Percentiles rank a stretch among this genome's conserved stretches.
Evolutionary conservation across 108 stramenopile species (phyloP).

Genomic region (Discostella stelligeroides): DNA sequence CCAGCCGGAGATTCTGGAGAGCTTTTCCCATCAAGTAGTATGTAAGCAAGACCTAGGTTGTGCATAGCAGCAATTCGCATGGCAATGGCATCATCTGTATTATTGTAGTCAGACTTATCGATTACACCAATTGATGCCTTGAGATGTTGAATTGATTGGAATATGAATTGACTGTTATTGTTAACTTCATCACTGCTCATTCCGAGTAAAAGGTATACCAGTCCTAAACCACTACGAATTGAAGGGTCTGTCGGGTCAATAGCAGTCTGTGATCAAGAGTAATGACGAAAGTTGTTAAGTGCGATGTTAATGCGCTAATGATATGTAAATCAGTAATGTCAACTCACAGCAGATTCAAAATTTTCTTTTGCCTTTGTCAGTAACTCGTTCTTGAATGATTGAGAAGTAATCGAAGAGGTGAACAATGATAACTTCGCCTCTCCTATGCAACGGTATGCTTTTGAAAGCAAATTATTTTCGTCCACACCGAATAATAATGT

Average conservation of each 20-base stretch:
- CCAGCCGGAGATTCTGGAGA: background rate
- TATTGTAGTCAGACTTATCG: background rate
- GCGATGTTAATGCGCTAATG: background rate
- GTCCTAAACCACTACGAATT: conserved; percentile 25
- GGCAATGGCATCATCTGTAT: background rate
- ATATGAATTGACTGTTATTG: conserved; percentile 16
- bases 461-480: conserved; percentile 30
- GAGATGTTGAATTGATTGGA: conserved; percentile 44
- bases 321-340: background rate
- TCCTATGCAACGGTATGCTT: conserved; percentile 41
- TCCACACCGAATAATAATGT: conserved; percentile 14
- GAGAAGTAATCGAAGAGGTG: background rate
- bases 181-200: background rate
- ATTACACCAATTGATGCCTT: conserved; percentile 26
- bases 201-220: conserved; percentile 41
- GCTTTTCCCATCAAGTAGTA: conserved; percentile 30
- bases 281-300: background rate
- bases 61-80: conserved; percentile 34
- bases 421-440: conserved; percentile 30
- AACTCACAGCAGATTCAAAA: conserved; percentile 37
- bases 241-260: conserved; percentile 40
- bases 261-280: conserved; percentile 16
- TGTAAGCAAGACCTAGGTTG: conserved; percentile 44
- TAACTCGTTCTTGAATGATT: background rate
- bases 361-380: conserved; percentile 22